Evolutionary conservation across 495 filamentous ascomycete genomes (phyloP), one percentile per base, ranked within the genome.

Genomic region (Hypoxylon fuscum): DNA sequence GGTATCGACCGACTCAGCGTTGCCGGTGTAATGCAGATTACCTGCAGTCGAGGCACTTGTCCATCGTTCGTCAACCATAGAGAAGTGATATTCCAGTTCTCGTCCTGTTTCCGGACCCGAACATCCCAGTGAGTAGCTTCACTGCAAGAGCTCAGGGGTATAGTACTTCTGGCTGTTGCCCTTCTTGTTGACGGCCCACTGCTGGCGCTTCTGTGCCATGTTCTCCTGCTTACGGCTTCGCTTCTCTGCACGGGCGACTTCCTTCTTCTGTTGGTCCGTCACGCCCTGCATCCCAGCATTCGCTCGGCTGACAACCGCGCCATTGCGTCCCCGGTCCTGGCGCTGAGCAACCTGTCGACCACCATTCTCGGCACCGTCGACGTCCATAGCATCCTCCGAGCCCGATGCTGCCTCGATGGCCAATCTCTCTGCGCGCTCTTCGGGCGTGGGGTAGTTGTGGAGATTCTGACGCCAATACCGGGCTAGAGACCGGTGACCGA

Each of bases 381-480:
- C 20, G 4, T 62, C 60, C 32, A 60, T 69, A 6, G 50, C 72
- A 50, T 75, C 72, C 29, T 74, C 75, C 14, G 70, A 67, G 14
- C 62, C 49, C 18, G 66, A 70, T 41, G 71, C 76, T 18, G 73
- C 79, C 59, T 87, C 82, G 18, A 83, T 79, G 27, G 84, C 84
- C 51, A 80, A 59, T 72, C 78, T 72, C 77, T 84, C 78, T 69
- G 82, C 75, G 40, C 83, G 84, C 71, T 96, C 92, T 12, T 85
- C 84, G 0, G 85, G 73, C 4, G 87, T 84, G 2, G 90, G 91
- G 76, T 96, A 84, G 73, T 81, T 89, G 78, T 91, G 88, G 29
- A 98, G 79, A 75, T 98, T 97, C 77, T 98, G 95, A 45, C 92
- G 89, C 75, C 86, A 98, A 75, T 96, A 97, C 48, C 81, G 84